Percentiles rank a stretch among this genome's conserved stretches.
These are phyloP conservation scores for Coffea humblotiana DNA, from an alignment of 305 asterid species.

Conservation along the genomic window DNA sequence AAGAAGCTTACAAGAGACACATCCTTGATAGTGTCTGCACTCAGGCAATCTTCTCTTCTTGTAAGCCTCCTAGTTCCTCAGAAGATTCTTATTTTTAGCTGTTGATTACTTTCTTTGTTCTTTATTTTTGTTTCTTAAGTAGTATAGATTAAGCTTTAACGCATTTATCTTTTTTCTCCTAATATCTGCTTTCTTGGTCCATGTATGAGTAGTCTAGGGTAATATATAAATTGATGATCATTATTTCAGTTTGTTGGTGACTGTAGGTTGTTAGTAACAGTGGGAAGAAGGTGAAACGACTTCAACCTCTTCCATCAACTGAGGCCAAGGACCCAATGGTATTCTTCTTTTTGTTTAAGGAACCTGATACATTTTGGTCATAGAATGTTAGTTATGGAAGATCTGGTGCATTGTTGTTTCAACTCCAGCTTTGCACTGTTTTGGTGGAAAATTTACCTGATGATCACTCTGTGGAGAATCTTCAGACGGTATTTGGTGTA, in stretches of 20 bases:
- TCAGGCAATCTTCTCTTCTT: slow-evolving; percentile 73
- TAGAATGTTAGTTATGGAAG: slow-evolving; percentile 10
- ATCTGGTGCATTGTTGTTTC: slow-evolving; percentile 18
- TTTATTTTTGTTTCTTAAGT: not conserved
- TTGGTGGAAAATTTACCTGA: slow-evolving; percentile 95
- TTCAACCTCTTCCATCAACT: slow-evolving; percentile 61
- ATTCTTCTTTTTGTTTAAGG: slow-evolving; percentile 18
- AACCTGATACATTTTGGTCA: slow-evolving; percentile 10
- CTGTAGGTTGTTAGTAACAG: slow-evolving; percentile 77
- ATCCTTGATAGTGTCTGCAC: slow-evolving; percentile 67
- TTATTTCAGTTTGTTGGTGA: slow-evolving; percentile 17
- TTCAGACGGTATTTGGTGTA: slow-evolving; percentile 69
- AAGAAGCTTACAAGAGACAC: slow-evolving; percentile 77
- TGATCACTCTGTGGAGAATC: slow-evolving; percentile 87
- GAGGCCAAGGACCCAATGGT: slow-evolving; percentile 87
- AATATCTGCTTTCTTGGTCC: not conserved
- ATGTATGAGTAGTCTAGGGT: not conserved
- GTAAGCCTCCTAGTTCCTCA: slow-evolving; percentile 47
- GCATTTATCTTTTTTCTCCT: not conserved
- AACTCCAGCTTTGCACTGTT: slow-evolving; percentile 78
- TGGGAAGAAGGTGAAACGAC: slow-evolving; percentile 82
- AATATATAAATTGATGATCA: not conserved
- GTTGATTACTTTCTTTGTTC: not conserved
- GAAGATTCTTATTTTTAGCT: not conserved
- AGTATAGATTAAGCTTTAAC: not conserved